Evolutionary conservation across 1,284 basidiomycete genomes (phyloP).

Genomic region (Trichosporon sp.): DNA sequence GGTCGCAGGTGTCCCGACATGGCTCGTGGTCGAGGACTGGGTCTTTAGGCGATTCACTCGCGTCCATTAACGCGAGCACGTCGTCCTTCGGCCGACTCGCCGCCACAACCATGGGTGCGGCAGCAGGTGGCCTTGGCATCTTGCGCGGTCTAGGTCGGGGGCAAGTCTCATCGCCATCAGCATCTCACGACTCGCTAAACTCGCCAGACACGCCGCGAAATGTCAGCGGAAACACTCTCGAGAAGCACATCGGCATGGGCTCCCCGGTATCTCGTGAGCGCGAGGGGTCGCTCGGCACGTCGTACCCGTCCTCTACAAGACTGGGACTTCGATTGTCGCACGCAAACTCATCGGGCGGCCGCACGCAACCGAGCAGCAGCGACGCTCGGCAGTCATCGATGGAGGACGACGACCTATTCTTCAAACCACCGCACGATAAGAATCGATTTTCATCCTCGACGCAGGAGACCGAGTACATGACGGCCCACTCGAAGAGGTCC

Average conservation of each 20-base stretch:
- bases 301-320: not conserved
- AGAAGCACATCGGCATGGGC: slow-evolving; percentile 27
- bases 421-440: slow-evolving; percentile 12
- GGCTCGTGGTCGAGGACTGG: not conserved
- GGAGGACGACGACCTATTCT: slow-evolving; percentile 32
- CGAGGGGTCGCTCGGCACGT: not conserved
- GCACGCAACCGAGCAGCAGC: slow-evolving; percentile 17
- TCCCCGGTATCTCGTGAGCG: not conserved
- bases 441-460: slow-evolving; percentile 13
- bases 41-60: not conserved
- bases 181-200: not conserved
- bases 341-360: slow-evolving; percentile 19
- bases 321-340: slow-evolving; percentile 2
- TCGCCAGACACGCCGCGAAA: slow-evolving; percentile 23
- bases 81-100: slow-evolving; percentile 20
- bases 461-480: slow-evolving; percentile 22
- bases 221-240: slow-evolving; percentile 33
- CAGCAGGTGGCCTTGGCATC: slow-evolving; percentile 24
- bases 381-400: slow-evolving; percentile 18
- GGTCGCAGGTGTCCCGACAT: not conserved
- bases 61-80: slow-evolving; percentile 7
- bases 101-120: slow-evolving; percentile 5
- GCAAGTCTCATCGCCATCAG: slow-evolving; percentile 1
- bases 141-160: slow-evolving; percentile 29
- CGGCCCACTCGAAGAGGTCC: slow-evolving; percentile 19